phyloP scores from a whole-genome alignment of 208 protist genomes.

The Vickermania ingenoplastis region DNA sequence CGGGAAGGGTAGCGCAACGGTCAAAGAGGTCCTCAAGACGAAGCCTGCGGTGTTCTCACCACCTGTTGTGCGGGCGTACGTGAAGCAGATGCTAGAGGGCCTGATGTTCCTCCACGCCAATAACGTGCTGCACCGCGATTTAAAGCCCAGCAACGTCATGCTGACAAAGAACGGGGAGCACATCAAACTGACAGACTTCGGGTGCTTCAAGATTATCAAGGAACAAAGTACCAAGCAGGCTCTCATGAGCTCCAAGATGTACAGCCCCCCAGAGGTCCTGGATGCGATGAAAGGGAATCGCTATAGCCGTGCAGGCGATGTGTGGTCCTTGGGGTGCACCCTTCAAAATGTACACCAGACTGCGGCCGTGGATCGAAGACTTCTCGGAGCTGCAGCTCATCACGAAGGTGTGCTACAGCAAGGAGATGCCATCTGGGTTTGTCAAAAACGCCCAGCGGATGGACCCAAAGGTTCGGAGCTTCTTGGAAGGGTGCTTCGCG shows the following conservation, averaged over 20 bases:
- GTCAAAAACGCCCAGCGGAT: background rate
- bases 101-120: constrained; percentile 50
- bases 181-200: constrained; percentile 80
- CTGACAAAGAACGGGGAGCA: constrained; percentile 37
- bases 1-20: background rate
- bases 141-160: constrained; percentile 83
- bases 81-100: constrained; percentile 29
- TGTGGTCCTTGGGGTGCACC: constrained; percentile 79
- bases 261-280: constrained; percentile 67
- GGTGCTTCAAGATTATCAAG: constrained; percentile 38
- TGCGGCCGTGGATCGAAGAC: constrained; percentile 28
- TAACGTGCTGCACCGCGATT: constrained; percentile 73
- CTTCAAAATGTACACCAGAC: constrained; percentile 50
- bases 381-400: background rate
- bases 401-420: background rate
- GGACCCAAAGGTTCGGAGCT: background rate
- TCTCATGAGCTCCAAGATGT: constrained; percentile 53
- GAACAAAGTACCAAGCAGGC: constrained; percentile 21
- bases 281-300: constrained; percentile 11
- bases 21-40: constrained; percentile 9
- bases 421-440: background rate
- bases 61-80: constrained; percentile 40
- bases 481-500: background rate
- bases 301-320: constrained; percentile 54
- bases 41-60: background rate